Evolutionary conservation across 257 asterid species (phyloP).

Genomic region (Nicotiana otophora): DNA sequence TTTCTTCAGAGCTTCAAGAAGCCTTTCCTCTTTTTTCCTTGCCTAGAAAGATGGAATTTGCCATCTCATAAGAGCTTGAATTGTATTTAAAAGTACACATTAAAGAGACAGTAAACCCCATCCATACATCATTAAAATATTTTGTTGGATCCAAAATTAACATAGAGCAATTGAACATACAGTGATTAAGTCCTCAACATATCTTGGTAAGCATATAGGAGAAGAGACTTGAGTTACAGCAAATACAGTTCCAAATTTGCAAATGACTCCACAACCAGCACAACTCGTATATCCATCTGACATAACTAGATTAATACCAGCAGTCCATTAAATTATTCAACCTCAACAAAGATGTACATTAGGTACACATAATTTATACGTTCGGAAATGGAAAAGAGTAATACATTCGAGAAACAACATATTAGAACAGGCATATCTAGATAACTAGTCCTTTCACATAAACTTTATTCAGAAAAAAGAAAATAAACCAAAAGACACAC

Average conservation of each 20-base stretch:
- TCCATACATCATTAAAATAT: neutral
- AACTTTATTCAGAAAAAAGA: neutral
- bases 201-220: neutral
- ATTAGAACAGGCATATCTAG: neutral
- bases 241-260: neutral
- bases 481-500: neutral
- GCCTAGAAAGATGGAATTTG: constrained; percentile 46
- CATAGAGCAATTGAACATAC: neutral
- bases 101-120: neutral
- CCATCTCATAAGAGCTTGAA: constrained; percentile 9
- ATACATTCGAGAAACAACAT: neutral
- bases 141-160: neutral
- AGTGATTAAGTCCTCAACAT: neutral
- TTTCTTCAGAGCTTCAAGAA: constrained; percentile 65
- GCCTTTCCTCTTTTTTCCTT: constrained; percentile 65
- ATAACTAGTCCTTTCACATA: neutral
- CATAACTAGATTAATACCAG: neutral
- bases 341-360: neutral
- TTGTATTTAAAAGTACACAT: neutral
- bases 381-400: neutral
- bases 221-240: neutral
- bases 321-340: neutral
- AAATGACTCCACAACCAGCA: neutral
- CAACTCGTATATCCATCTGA: neutral
- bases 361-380: neutral